Evolutionary conservation across 495 filamentous ascomycete genomes (phyloP).

Genomic region (Staphylotrichum tortipilum): DNA sequence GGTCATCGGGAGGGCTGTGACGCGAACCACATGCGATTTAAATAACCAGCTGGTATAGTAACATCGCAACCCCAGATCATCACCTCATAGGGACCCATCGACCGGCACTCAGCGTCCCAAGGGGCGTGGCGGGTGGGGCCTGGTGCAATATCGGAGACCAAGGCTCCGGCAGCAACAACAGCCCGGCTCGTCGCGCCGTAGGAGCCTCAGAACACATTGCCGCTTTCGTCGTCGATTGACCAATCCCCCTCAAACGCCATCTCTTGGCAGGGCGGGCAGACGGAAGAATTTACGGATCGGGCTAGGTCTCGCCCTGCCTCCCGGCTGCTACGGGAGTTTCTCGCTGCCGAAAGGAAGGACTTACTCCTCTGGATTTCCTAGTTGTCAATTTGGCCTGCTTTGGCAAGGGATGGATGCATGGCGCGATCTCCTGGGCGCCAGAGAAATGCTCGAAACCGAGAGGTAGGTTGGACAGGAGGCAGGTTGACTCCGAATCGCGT

Average conservation of each 20-base stretch:
- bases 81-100: no score
- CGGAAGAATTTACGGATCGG: background rate
- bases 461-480: no score
- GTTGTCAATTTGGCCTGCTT: no score
- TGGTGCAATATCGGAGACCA: background rate
- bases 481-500: no score
- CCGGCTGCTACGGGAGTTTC: background rate
- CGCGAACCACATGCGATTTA: no score
- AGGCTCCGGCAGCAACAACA: background rate
- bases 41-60: background rate
- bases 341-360: no score
- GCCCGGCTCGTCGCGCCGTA: background rate
- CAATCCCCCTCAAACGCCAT: background rate
- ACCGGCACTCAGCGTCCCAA: background rate
- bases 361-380: no score
- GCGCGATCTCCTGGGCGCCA: no score
- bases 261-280: background rate
- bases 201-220: background rate
- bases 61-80: no score
- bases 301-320: background rate
- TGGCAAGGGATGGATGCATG: no score
- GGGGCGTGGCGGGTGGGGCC: background rate
- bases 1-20: background rate
- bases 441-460: no score
- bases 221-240: background rate